phyloP scores from a whole-genome alignment of 306 rosid species.

The Prunus armeniaca region DNA sequence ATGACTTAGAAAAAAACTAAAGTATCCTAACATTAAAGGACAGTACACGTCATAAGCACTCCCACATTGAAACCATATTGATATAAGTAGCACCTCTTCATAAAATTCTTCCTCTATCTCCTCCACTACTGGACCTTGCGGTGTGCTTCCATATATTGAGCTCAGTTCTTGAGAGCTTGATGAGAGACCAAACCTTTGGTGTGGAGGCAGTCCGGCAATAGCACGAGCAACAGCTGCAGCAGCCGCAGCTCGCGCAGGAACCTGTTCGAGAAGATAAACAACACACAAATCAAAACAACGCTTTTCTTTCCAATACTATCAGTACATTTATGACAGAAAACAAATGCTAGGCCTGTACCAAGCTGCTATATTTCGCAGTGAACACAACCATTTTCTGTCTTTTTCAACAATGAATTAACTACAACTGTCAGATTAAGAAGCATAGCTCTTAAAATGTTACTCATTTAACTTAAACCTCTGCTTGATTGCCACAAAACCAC shows the following conservation, averaged over 20 bases:
- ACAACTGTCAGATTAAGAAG: not conserved
- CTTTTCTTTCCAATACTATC: not conserved
- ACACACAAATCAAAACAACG: constrained; percentile 12
- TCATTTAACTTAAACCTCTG: not conserved
- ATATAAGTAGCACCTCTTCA: constrained; percentile 78
- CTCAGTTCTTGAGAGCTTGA: constrained; percentile 91
- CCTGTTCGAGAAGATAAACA: constrained; percentile 53
- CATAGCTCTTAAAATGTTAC: not conserved
- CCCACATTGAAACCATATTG: constrained; percentile 31
- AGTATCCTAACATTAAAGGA: not conserved
- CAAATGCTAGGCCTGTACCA: not conserved
- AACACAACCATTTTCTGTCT: not conserved
- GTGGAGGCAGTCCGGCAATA: constrained; percentile 93
- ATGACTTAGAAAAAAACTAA: constrained; percentile 7
- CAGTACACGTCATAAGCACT: constrained; percentile 29
- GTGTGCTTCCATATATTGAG: constrained; percentile 82
- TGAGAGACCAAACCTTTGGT: constrained; percentile 74
- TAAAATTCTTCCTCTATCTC: constrained; percentile 86
- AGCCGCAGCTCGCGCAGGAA: constrained; percentile 92
- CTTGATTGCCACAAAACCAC: not conserved
- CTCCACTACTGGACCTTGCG: constrained; percentile 56
- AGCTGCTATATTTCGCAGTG: not conserved
- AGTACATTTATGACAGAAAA: not conserved
- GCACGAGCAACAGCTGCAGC: constrained; percentile 99
- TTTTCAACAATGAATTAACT: not conserved